Evolutionary conservation across 2,329 filamentous ascomycete genomes (phyloP).

Genomic region (Aureobasidium sp.): DNA sequence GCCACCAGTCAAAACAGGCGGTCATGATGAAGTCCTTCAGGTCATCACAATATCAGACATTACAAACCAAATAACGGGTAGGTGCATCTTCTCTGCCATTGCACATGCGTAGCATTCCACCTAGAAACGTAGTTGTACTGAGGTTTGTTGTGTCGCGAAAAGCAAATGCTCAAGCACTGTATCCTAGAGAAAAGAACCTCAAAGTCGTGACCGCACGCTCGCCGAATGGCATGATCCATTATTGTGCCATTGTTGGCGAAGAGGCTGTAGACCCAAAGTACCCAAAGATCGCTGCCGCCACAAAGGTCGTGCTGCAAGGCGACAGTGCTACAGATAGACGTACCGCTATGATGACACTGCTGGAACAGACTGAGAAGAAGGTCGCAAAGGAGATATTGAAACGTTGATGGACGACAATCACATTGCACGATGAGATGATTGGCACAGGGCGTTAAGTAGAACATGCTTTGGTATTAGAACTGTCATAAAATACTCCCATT

Average conservation of each 20-base stretch:
- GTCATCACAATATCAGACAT: constrained; percentile 12
- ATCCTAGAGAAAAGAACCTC: constrained; percentile 15
- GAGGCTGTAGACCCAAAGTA: constrained; percentile 14
- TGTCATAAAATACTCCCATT: constrained; percentile 1
- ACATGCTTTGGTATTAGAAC: constrained; percentile 7
- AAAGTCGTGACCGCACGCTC: constrained; percentile 17
- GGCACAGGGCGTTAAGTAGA: not conserved
- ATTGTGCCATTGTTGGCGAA: constrained; percentile 15
- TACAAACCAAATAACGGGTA: constrained; percentile 15
- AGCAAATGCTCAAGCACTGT: constrained; percentile 20
- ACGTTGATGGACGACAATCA: not conserved
- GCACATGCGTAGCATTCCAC: not conserved
- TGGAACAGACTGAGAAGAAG: constrained; percentile 19
- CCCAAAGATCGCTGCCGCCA: constrained; percentile 14
- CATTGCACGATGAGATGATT: not conserved
- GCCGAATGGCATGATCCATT: constrained; percentile 14
- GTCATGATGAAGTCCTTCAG: not conserved
- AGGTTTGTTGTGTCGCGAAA: not conserved
- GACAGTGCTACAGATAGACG: constrained; percentile 15
- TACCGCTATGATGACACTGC: constrained; percentile 17
- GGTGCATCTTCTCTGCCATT: not conserved
- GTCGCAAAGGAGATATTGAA: constrained; percentile 18
- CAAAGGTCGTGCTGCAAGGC: constrained; percentile 17
- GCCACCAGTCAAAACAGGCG: not conserved
- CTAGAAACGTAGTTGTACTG: not conserved